Conservation (phyloP, 2,329 filamentous ascomycete species). For the Pestalotiopsis sp. region DNA sequence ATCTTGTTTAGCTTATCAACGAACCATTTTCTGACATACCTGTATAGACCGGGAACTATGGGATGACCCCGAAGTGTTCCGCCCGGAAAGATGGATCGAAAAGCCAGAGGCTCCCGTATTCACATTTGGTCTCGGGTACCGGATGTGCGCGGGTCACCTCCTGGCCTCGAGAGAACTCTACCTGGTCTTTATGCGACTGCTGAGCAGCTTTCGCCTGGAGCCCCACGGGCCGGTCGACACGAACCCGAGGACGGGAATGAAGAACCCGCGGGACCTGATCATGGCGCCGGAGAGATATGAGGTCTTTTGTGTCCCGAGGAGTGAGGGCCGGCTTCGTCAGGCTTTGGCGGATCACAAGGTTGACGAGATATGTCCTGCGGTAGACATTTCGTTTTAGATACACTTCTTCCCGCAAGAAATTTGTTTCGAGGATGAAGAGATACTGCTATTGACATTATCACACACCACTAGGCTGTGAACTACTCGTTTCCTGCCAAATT, state of each 20-base stretch:
- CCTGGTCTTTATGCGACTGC: conserved; percentile 10
- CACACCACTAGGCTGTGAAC: too few relatives aligned
- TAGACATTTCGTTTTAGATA: neutral
- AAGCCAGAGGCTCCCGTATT: conserved; percentile 11
- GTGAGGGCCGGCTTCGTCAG: conserved; percentile 3
- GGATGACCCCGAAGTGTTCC: conserved; percentile 9
- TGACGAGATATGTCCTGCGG: neutral
- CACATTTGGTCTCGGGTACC: conserved; percentile 10
- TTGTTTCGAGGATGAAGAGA: neutral
- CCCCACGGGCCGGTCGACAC: neutral
- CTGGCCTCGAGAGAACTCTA: conserved; percentile 11
- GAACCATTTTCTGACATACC: neutral
- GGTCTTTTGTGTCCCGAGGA: conserved; percentile 7
- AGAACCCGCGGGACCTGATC: conserved; percentile 6
- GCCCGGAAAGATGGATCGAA: conserved; percentile 10
- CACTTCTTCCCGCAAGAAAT: neutral
- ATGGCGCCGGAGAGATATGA: conserved; percentile 3
- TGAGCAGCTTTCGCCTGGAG: conserved; percentile 12
- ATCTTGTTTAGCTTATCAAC: neutral
- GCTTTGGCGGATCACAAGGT: conserved; percentile 4
- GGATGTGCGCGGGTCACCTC: conserved; percentile 12
- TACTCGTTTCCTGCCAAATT: too few relatives aligned
- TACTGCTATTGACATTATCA: neutral
- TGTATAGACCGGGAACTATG: conserved; percentile 6
- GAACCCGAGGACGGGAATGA: conserved; percentile 4